Conservation (phyloP, 1,284 basidiomycete genomes). For the Schizophyllum commune region DNA sequence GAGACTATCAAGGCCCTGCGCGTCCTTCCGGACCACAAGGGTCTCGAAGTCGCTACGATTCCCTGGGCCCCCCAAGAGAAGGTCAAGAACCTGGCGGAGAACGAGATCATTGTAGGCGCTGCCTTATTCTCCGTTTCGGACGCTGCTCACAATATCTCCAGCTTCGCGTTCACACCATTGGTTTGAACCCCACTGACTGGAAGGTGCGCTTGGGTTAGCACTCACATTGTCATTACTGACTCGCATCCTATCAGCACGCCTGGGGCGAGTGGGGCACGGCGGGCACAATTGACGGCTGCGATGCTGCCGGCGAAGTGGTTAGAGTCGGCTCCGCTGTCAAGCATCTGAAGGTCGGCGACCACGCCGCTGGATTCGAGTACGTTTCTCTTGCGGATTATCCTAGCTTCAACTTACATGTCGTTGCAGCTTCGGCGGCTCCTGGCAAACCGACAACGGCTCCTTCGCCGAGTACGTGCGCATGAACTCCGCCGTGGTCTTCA, state of each 20-base stretch:
- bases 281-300: conserved; percentile 25
- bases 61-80: not conserved
- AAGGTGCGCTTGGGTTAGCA: too few species aligned
- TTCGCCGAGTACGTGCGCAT: conserved; percentile 26
- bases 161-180: not conserved
- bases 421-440: conserved; percentile 3
- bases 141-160: not conserved
- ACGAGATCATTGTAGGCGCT: not conserved
- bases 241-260: not conserved
- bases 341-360: conserved; percentile 28
- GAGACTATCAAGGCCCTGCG: not conserved
- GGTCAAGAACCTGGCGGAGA: not conserved
- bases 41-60: not conserved
- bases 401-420: not conserved
- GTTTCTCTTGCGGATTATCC: conserved; percentile 14
- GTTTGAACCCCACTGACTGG: not conserved
- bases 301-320: conserved; percentile 37
- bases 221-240: too few species aligned
- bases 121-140: not conserved
- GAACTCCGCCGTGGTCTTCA: conserved; percentile 17
- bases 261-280: not conserved
- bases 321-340: conserved; percentile 23
- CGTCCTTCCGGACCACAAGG: not conserved
- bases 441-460: conserved; percentile 16
- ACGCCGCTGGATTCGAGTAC: conserved; percentile 36